Percentiles rank a stretch among this genome's conserved stretches.
These are phyloP conservation scores for Barnettozyma pratensis DNA, from an alignment of 805 yeast species.

Conservation along the genomic window DNA sequence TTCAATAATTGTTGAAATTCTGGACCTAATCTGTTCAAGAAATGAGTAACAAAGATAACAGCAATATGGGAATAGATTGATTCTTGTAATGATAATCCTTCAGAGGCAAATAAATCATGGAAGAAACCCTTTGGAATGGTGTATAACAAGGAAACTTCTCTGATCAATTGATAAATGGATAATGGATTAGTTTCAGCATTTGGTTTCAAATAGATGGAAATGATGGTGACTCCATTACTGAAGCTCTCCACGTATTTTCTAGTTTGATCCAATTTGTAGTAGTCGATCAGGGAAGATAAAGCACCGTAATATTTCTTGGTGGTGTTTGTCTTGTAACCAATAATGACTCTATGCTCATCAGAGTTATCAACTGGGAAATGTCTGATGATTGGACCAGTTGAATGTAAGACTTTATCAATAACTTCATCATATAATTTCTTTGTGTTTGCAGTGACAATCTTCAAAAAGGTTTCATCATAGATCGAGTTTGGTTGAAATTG, in stretches of 20 bases:
- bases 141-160: constrained; percentile 89
- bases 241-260: constrained; percentile 94
- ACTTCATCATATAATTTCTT: constrained; percentile 70
- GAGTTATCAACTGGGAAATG: constrained; percentile 74
- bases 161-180: constrained; percentile 82
- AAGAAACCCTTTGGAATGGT: constrained; percentile 87
- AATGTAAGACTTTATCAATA: constrained; percentile 58
- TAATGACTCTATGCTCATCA: constrained; percentile 80
- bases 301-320: constrained; percentile 88
- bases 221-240: constrained; percentile 78
- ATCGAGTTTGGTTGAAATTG: constrained; percentile 46
- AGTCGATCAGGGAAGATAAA: constrained; percentile 77
- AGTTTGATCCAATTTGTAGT: constrained; percentile 78
- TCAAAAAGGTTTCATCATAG: constrained; percentile 73
- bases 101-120: constrained; percentile 62
- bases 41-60: constrained; percentile 88
- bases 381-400: constrained; percentile 91
- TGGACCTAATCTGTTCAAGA: constrained; percentile 88
- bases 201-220: constrained; percentile 80
- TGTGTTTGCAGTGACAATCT: constrained; percentile 75
- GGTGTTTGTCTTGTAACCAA: constrained; percentile 80
- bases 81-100: constrained; percentile 88
- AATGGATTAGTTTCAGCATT: constrained; percentile 48
- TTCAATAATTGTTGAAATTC: constrained; percentile 70
- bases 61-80: constrained; percentile 92